Conservation (phyloP, 169 alveolate genomes). For the Cyclospora cayetanensis region DNA sequence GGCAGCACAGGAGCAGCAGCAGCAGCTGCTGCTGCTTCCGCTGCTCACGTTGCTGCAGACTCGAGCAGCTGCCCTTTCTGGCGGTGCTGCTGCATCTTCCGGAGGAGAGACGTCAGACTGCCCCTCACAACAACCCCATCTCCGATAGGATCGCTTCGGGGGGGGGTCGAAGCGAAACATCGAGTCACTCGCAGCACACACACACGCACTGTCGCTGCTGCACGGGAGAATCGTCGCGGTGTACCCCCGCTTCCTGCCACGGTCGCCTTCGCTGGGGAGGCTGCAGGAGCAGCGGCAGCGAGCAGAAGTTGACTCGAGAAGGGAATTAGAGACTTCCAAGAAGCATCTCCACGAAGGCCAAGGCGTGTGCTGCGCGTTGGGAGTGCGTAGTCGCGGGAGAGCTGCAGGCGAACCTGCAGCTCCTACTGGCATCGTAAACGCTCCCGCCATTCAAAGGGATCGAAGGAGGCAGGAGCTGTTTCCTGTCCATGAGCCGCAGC, state of each 20-base stretch:
- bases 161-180: too few relatives aligned
- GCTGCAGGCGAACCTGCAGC: slow-evolving; percentile 4
- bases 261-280: too few relatives aligned
- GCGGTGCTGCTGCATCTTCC: neutral
- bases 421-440: slow-evolving; percentile 20
- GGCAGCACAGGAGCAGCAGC: neutral
- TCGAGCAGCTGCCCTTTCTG: neutral
- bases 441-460: too few relatives aligned
- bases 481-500: too few relatives aligned
- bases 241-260: too few relatives aligned
- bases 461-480: too few relatives aligned
- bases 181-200: too few relatives aligned
- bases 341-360: neutral
- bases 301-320: neutral
- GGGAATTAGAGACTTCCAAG: neutral
- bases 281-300: neutral
- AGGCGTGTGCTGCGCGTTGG: neutral
- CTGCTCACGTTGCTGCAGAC: neutral
- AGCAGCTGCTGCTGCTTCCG: neutral
- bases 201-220: too few relatives aligned
- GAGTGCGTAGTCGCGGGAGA: neutral
- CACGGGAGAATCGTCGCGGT: too few relatives aligned
- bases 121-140: too few relatives aligned
- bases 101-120: neutral
- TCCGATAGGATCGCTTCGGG: too few relatives aligned